Evolutionary conservation across 2,329 filamentous ascomycete species (phyloP).

Genomic region (Fusarium sp.): DNA sequence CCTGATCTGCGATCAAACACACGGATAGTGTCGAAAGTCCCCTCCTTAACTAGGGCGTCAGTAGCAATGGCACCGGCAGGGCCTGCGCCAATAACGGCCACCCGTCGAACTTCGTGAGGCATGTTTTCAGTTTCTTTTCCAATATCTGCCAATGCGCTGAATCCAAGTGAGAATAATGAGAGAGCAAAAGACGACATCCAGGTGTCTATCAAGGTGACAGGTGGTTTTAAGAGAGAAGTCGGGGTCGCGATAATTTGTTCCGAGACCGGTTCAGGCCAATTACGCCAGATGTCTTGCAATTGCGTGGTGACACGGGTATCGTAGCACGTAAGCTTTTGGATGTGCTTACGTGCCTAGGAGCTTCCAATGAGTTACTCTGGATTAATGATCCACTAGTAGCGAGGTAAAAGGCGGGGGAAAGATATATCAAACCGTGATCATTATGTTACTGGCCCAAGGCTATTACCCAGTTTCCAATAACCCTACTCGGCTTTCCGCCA

Average conservation of each 20-base stretch:
- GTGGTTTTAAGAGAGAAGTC: background rate
- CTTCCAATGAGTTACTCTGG: no score
- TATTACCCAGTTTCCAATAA: no score
- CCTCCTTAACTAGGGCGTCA: conserved; percentile 39
- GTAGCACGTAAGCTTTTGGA: background rate
- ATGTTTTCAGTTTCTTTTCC: background rate
- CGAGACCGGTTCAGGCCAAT: background rate
- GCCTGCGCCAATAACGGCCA: conserved; percentile 35
- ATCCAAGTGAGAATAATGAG: background rate
- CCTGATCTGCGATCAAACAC: conserved; percentile 33
- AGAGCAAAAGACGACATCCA: background rate
- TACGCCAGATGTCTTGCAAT: conserved; percentile 5
- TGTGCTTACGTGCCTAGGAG: no score
- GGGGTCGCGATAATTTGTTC: background rate
- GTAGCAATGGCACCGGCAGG: conserved; percentile 38
- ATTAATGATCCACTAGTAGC: no score
- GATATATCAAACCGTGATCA: no score
- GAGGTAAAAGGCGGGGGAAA: no score
- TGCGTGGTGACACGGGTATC: background rate
- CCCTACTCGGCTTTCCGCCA: no score
- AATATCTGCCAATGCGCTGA: background rate
- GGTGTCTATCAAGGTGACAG: background rate
- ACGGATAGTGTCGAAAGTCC: conserved; percentile 23
- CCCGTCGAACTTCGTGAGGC: conserved; percentile 8
- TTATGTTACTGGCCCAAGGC: no score